phyloP scores from a whole-genome alignment of 495 filamentous ascomycete genomes.

The Neurospora terricola region DNA sequence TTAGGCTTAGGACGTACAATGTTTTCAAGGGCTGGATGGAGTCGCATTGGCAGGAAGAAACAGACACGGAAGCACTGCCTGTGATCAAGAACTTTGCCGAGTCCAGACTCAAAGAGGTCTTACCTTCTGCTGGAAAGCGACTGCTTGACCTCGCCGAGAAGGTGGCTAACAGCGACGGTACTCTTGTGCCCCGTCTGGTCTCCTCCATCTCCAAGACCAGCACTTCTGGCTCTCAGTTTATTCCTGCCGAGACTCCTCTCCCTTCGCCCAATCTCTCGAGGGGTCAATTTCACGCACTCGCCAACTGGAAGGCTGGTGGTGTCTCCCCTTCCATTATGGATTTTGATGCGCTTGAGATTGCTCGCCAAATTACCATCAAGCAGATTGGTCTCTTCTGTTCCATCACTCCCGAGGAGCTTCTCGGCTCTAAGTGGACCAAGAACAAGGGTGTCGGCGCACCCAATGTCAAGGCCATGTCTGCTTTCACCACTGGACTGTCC shows the following conservation, averaged over 20 bases:
- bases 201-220: conserved; percentile 85
- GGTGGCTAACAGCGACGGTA: conserved; percentile 65
- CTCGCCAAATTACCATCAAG: conserved; percentile 87
- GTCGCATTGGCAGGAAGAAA: conserved; percentile 81
- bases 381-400: conserved; percentile 89
- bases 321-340: conserved; percentile 68
- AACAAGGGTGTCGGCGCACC: conserved; percentile 65
- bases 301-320: conserved; percentile 64
- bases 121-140: conserved; percentile 71
- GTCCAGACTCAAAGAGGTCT: conserved; percentile 50
- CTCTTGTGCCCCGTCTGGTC: conserved; percentile 74
- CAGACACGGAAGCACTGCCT: conserved; percentile 63
- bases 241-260: conserved; percentile 59
- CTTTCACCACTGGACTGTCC: conserved; percentile 80
- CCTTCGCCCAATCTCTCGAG: conserved; percentile 62
- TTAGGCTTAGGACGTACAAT: conserved; percentile 89
- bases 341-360: conserved; percentile 87
- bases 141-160: conserved; percentile 70
- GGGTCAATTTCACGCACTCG: conserved; percentile 64
- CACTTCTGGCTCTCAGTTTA: conserved; percentile 57
- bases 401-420: conserved; percentile 87
- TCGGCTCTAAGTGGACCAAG: conserved; percentile 89
- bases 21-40: conserved; percentile 96
- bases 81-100: conserved; percentile 72
- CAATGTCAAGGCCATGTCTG: conserved; percentile 94